phyloP scores from a whole-genome alignment of 768 basidiomycete species.

The Boletus vinaceobasis region DNA sequence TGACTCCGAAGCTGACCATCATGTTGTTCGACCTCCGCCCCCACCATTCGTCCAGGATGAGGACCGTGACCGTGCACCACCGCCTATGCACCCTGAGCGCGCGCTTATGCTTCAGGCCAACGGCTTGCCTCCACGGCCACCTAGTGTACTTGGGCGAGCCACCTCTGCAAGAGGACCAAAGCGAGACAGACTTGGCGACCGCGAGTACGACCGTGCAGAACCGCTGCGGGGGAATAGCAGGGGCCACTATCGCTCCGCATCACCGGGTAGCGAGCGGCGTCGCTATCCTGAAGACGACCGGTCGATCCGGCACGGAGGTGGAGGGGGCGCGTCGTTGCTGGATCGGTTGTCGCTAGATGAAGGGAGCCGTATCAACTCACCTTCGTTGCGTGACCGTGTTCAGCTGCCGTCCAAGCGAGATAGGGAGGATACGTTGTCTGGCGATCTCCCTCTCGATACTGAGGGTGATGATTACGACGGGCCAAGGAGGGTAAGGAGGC shows the following conservation, averaged over 20 bases:
- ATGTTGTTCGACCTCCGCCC: constrained; percentile 1
- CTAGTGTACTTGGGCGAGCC: constrained; percentile 10
- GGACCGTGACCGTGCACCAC: constrained; percentile 11
- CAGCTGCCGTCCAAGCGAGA: constrained; percentile 34
- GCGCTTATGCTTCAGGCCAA: constrained; percentile 29
- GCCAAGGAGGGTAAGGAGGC: constrained; percentile 21
- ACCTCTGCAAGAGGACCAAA: constrained; percentile 16
- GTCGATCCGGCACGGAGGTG: not conserved
- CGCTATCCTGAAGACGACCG: constrained; percentile 17
- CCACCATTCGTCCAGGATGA: constrained; percentile 1
- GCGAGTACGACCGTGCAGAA: constrained; percentile 20
- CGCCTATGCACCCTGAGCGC: constrained; percentile 30
- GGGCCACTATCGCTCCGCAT: constrained; percentile 4
- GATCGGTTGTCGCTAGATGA: constrained; percentile 35
- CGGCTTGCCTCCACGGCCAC: constrained; percentile 29
- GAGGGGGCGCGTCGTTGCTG: constrained; percentile 34
- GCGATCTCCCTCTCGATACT: constrained; percentile 8
- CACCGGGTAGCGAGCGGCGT: constrained; percentile 14
- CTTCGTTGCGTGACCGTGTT: constrained; percentile 38
- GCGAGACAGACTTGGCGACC: constrained; percentile 21
- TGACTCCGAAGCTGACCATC: constrained; percentile 5
- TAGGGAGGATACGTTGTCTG: constrained; percentile 25
- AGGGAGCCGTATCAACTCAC: constrained; percentile 6
- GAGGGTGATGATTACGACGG: constrained; percentile 26
- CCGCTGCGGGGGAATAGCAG: constrained; percentile 12